Evolutionary conservation across 768 basidiomycete genomes (phyloP), one percentile per base, ranked within the genome.

Genomic region (Boletellus sp.): DNA sequence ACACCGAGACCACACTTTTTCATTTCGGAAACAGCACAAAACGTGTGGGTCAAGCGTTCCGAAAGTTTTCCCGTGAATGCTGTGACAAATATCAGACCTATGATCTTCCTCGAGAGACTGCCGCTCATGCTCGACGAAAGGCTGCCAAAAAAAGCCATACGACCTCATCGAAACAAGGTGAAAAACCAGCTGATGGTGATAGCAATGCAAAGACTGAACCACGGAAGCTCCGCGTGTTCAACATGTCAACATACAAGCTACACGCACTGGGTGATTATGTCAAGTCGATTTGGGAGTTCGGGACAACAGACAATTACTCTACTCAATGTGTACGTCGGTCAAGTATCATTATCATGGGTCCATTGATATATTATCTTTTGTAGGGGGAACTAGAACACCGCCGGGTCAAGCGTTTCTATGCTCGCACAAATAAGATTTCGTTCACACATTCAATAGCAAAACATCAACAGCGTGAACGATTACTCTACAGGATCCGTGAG

Each of bases 401-500:
- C 0, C 55, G 42, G 0, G 58, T 72, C 12, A 78, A 79, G 56
- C 55, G 50, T 0, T 58, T 72, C 35, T 78, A 75, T 40, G 50
- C 47, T 0, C 34, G 56, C 0, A 72, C 70, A 0, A 74, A 71
- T 53, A 75, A 74, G 47, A 62, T 56, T 1, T 28, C 66, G 9
- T 56, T 57, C 15, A 42, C 47, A 1, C 19, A 43, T 0, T 68
- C 73, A 34, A 73, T 77, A 37, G 65, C 65, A 0, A 50, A 53
- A 7, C 60, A 60, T 3, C 48, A 63, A 38, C 46, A 50, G 4
- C 52, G 57, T 19, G 48, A 62, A 42, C 6, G 57, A 10, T n/a
- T 48, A 6, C 45, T 49, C 13, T 16, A 47, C 5, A n/a, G 20
- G 16, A 35, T 37, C 8, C 20, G 19, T 4, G 10, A 45, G 12